phyloP scores from a whole-genome alignment of 345 rosid species.

The Eucalyptus erythrocorys region DNA sequence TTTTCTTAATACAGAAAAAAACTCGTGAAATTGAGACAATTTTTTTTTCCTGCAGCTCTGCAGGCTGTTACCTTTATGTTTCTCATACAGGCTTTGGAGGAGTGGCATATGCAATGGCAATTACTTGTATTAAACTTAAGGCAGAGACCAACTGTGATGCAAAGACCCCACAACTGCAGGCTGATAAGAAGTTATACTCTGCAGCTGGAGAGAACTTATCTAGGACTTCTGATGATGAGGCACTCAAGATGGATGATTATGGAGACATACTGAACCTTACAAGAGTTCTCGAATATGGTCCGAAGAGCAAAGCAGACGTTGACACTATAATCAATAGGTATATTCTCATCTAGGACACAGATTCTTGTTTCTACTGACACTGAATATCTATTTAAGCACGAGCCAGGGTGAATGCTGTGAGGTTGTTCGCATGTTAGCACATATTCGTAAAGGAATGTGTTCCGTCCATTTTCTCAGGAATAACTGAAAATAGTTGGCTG shows the following conservation, averaged over 20 bases:
- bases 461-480: background rate
- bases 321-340: conserved; percentile 67
- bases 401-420: background rate
- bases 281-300: conserved; percentile 86
- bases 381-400: background rate
- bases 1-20: background rate
- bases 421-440: background rate
- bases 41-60: conserved; percentile 24
- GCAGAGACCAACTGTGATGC: conserved; percentile 32
- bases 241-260: conserved; percentile 80
- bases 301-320: conserved; percentile 85
- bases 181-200: conserved; percentile 11
- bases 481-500: background rate
- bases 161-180: conserved; percentile 7
- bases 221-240: conserved; percentile 58
- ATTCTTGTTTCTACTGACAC: background rate
- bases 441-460: background rate
- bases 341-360: background rate
- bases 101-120: conserved; percentile 86
- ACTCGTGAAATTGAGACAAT: background rate
- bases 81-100: conserved; percentile 96
- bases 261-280: conserved; percentile 95
- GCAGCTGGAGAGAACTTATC: conserved; percentile 21
- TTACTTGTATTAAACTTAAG: conserved; percentile 62
- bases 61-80: conserved; percentile 73